Evolutionary conservation across 1,139 yeast genomes (phyloP), one percentile per base, ranked within the genome.

Genomic region (Candida smagusa): DNA sequence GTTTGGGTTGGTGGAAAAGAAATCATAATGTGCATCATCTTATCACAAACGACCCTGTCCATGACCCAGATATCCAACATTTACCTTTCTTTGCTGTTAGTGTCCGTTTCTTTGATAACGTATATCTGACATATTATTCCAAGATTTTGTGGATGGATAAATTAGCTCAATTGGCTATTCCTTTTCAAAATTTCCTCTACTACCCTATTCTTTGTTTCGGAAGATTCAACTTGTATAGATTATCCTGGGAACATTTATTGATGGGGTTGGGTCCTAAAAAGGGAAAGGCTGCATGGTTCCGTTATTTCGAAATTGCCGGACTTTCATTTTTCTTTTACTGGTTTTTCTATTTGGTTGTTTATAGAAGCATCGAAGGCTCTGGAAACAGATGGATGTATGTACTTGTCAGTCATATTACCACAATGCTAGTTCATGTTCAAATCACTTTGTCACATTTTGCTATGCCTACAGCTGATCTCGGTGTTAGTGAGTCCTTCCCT

Each of bases 31-130:
- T 88, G 16, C 96, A 89, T 57, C 96, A 88, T 59, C 63, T 88
- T 40, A 74, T 88, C 38, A 84, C 96, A 11, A 88, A 88, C 58
- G 96, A 88, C 53, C 96, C 96, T 0, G 83, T 84, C 1, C 96
- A 88, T 56, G 96, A 89, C 54, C 96, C 96, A 0, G 96, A 88
- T 62, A 89, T 88, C 54, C 96, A 89, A 59, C 96, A 88, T 61
- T 61, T 88, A 46, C 96, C 96, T 2, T 88, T 88, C 52, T 88
- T 88, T 57, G 95, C 96, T 1, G 94, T 89, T 19, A 81, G 90
- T 37, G 72, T 85, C 1, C 67, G 85, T 43, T 66, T 88, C 6
- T 77, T 88, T 49, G 77, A 77, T 6, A 70, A 76, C 50, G 75
- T 87, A 12, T 84, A 79, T 54, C 86, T 95, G 8, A 84, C 96